Conservation (phyloP, 2,329 filamentous ascomycete genomes). For the Fusarium sp. region DNA sequence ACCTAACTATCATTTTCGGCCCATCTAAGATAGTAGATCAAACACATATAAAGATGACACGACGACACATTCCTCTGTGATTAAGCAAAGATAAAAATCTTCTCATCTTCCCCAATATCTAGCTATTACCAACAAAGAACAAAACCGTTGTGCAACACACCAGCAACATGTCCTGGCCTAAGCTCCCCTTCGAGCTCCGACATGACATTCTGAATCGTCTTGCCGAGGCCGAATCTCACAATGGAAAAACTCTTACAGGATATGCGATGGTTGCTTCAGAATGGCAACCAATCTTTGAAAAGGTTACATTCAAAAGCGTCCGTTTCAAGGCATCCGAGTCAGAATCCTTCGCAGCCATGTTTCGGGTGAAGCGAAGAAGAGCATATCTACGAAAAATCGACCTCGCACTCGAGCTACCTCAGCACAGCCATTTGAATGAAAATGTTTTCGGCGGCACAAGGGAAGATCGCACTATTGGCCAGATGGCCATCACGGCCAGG, state of each 20-base stretch:
- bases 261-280: not conserved
- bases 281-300: slow-evolving; percentile 8
- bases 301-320: not conserved
- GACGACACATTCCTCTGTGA: not conserved
- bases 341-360: not conserved
- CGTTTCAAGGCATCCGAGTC: not conserved
- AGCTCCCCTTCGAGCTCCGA: not conserved
- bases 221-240: not conserved
- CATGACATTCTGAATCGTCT: not conserved
- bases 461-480: not conserved
- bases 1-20: not conserved
- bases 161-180: not conserved
- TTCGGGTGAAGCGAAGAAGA: not conserved
- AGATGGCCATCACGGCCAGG: not conserved
- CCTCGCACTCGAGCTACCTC: not conserved
- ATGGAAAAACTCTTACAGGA: not conserved
- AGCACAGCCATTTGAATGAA: not conserved
- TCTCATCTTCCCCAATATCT: too few species aligned
- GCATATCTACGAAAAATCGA: not conserved
- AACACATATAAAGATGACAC: not conserved
- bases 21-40: not conserved
- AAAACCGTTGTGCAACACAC: not conserved
- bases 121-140: not conserved
- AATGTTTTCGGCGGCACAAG: not conserved
- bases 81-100: not conserved